phyloP scores from a whole-genome alignment of 345 rosid genomes.

The Pistacia integerrima region DNA sequence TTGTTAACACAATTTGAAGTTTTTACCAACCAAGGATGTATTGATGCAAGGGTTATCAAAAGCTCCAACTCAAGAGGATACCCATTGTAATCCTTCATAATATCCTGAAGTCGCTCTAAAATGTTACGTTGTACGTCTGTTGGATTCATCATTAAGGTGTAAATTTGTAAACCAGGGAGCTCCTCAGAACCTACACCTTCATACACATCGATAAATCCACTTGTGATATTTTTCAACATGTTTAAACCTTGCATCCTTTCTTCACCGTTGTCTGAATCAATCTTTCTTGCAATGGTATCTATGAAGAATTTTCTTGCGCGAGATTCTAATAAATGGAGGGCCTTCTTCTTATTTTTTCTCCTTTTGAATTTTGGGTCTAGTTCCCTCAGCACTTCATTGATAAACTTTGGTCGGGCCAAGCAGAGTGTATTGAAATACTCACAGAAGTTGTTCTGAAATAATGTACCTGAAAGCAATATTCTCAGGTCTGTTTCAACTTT shows the following conservation, averaged over 20 bases:
- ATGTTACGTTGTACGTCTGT: conserved; percentile 66
- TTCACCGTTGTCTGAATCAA: conserved; percentile 61
- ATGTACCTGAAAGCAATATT: conserved; percentile 83
- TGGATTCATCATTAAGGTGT: conserved; percentile 86
- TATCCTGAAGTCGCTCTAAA: conserved; percentile 58
- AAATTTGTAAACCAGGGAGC: conserved; percentile 91
- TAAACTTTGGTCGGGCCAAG: conserved; percentile 84
- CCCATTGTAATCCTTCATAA: conserved; percentile 62
- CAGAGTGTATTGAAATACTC: conserved; percentile 93
- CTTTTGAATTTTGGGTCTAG: conserved; percentile 63
- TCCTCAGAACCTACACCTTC: conserved; percentile 66
- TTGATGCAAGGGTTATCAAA: conserved; percentile 80
- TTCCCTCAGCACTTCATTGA: conserved; percentile 62
- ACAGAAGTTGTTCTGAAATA: conserved; percentile 95
- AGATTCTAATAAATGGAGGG: conserved; percentile 66
- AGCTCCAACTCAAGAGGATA: conserved; percentile 88
- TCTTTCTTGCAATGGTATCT: conserved; percentile 77
- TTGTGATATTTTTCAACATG: conserved; percentile 77
- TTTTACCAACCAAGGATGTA: conserved; percentile 82
- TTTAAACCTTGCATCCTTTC: conserved; percentile 80
- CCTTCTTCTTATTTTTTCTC: conserved; percentile 51
- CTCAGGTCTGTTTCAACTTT: conserved; percentile 77
- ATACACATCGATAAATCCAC: conserved; percentile 76
- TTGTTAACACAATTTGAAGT: conserved; percentile 66
- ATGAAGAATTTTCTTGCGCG: conserved; percentile 84